These are phyloP conservation scores for Leccinum pellstonianum DNA, from an alignment of 768 basidiomycete species.

Conservation along the genomic window DNA sequence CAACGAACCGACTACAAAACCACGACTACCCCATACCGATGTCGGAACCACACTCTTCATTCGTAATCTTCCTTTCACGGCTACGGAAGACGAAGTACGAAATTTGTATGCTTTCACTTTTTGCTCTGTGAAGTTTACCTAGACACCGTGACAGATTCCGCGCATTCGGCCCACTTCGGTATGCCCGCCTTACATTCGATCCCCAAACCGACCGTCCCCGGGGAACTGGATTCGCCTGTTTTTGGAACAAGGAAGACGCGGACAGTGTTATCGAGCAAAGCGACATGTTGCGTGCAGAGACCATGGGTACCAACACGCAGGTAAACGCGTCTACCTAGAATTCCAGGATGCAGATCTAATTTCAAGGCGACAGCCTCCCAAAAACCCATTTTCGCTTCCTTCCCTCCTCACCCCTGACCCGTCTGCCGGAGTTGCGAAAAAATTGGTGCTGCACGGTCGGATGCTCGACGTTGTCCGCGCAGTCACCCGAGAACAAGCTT, in stretches of 20 bases:
- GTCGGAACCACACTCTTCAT: conserved; percentile 91
- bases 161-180: conserved; percentile 87
- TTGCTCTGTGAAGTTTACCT: neutral
- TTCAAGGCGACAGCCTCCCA: conserved; percentile 45
- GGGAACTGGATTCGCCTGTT: conserved; percentile 96
- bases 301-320: conserved; percentile 42
- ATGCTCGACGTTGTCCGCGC: conserved; percentile 90
- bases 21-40: conserved; percentile 78
- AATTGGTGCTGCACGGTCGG: conserved; percentile 86
- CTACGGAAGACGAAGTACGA: conserved; percentile 90
- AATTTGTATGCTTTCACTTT: conserved; percentile 55
- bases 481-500: conserved; percentile 86
- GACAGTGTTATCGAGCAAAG: conserved; percentile 83
- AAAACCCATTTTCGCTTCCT: conserved; percentile 83
- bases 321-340: conserved; percentile 29
- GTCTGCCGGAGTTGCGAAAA: conserved; percentile 76
- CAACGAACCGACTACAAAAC: conserved; percentile 51
- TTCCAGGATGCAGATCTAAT: neutral
- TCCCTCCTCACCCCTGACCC: conserved; percentile 95
- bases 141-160: conserved; percentile 57
- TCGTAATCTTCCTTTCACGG: conserved; percentile 88
- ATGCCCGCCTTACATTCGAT: conserved; percentile 90
- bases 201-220: conserved; percentile 78
- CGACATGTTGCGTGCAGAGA: conserved; percentile 65
- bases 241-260: conserved; percentile 92